Base-by-base conservation (phyloP, 192 early-diverging fungal species). In the Mortierella claussenii region DNA sequence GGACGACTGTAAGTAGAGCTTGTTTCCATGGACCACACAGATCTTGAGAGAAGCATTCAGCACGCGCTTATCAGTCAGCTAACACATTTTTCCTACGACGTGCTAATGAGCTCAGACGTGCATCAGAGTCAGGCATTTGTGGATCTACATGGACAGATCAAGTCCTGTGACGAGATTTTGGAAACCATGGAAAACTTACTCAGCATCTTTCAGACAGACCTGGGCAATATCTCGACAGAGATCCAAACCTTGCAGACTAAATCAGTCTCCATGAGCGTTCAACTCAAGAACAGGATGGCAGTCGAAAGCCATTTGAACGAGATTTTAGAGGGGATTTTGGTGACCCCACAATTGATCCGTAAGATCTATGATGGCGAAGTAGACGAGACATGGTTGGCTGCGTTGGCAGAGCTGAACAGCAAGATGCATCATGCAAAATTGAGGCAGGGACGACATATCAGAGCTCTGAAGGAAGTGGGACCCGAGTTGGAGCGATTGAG, bases 401-500 rank as follows among this genome's bases (percentile, higher is more conserved):
- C 93, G 48, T 65, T 98, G 56, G 69, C 87, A 9, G 94, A 94
- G n/a, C 84, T 99, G 33, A 94, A 96, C 76, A 89, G 89, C 57
- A 95, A 95, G 63, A 94, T 98, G 81, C 75, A 88, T 10, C 96
- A 91, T 68, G 88, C 96, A 28, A 90, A 91, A 52, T 75, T 81
- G 47, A 88, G 93, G 60, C 92, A 94, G 78, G 86, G 90, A 17
- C 82, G 87, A 47, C 86, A 90, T 52, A 88, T 99, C 42, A 78
- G 82, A 37, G 94, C 93, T 4, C 80, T 97, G 32, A 89, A 91
- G 55, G 93, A 97, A 67, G 88, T 96, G 27, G 93, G 90, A 10
- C 96, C 97, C 1, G 97, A 98, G 79, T 69, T 99, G 33, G 97
- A 99, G 54, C 82, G 93, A n/a, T 71, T 97, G 60, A 82, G 94